Evolutionary conservation across 495 filamentous ascomycete species (phyloP).

Genomic region (Daldinia concentrica): DNA sequence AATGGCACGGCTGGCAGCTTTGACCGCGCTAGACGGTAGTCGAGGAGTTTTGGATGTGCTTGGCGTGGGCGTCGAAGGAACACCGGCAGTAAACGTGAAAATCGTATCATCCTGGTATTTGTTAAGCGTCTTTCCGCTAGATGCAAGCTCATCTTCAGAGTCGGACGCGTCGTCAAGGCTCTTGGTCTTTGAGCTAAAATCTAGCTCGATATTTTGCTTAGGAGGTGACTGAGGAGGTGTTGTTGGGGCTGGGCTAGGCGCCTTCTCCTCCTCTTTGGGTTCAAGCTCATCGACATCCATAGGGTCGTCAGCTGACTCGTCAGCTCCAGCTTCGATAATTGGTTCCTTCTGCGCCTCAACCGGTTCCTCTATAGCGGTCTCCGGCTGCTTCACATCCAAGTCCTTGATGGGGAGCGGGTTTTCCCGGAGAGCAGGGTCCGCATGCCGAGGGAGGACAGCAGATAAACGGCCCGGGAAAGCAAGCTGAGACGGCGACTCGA

Average conservation of each 20-base stretch:
- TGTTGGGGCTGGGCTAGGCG: conserved; percentile 28
- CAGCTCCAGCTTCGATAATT: conserved; percentile 46
- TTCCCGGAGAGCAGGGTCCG: conserved; percentile 53
- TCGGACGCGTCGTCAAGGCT: conserved; percentile 56
- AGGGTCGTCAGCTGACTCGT: conserved; percentile 47
- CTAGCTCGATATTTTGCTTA: conserved; percentile 30
- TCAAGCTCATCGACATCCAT: conserved; percentile 49
- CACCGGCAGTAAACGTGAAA: conserved; percentile 29
- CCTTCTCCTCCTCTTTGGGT: conserved; percentile 16
- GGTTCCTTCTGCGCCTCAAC: conserved; percentile 26
- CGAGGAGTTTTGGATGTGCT: conserved; percentile 43
- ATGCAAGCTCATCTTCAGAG: conserved; percentile 65
- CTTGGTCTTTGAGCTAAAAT: conserved; percentile 50
- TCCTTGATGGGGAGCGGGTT: conserved; percentile 31
- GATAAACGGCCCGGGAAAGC: conserved; percentile 62
- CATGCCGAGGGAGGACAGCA: conserved; percentile 59
- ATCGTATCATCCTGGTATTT: conserved; percentile 39
- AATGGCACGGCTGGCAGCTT: conserved; percentile 42
- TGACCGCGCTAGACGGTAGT: conserved; percentile 38
- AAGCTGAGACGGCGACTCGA: conserved; percentile 48
- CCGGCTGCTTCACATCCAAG: conserved; percentile 11
- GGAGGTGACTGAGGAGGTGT: conserved; percentile 49
- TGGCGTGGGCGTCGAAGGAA: conserved; percentile 49
- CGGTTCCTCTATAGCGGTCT: conserved; percentile 4
- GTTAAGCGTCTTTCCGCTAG: conserved; percentile 24